phyloP scores from a whole-genome alignment of 441 rosid genomes.

The Pelargonium citronellum region DNA sequence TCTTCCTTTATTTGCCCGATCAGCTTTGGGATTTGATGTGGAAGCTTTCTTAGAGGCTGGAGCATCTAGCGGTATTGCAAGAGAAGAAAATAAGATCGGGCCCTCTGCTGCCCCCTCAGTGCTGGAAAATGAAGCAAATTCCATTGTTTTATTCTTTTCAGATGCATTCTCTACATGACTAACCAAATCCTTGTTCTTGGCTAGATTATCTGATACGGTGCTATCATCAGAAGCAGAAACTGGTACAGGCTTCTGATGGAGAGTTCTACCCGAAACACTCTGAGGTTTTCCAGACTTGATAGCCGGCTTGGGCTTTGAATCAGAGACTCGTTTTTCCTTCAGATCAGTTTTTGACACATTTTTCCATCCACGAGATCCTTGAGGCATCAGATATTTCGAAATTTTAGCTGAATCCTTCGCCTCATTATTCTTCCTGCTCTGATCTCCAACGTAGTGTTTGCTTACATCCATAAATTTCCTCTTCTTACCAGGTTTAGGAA shows the following conservation, averaged over 20 bases:
- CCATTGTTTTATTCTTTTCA: slow-evolving; percentile 35
- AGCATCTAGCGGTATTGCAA: slow-evolving; percentile 36
- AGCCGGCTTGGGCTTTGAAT: slow-evolving; percentile 49
- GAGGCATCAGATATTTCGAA: slow-evolving; percentile 61
- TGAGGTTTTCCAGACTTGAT: slow-evolving; percentile 51
- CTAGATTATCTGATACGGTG: slow-evolving; percentile 29
- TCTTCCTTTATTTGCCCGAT: slow-evolving; percentile 47
- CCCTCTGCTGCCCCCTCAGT: slow-evolving; percentile 46
- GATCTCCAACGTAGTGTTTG: slow-evolving; percentile 68
- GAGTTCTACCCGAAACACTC: slow-evolving; percentile 40
- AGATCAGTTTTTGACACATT: slow-evolving; percentile 41
- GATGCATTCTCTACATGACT: slow-evolving; percentile 32
- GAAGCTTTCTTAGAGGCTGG: slow-evolving; percentile 38
- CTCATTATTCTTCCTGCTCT: slow-evolving; percentile 38
- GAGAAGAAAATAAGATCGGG: slow-evolving; percentile 46
- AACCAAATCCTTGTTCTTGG: slow-evolving; percentile 41
- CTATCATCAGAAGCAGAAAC: slow-evolving; percentile 35
- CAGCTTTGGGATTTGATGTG: slow-evolving; percentile 37
- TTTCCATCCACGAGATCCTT: slow-evolving; percentile 62
- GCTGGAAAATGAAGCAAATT: slow-evolving; percentile 38
- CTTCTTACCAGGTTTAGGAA: slow-evolving; percentile 98
- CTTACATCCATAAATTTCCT: slow-evolving; percentile 98
- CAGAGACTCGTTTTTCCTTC: slow-evolving; percentile 49
- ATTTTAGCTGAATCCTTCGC: slow-evolving; percentile 58
- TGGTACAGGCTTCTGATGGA: slow-evolving; percentile 41